Base-by-base conservation (phyloP, 176 grass and related monocot species). In the Oryza punctata region DNA sequence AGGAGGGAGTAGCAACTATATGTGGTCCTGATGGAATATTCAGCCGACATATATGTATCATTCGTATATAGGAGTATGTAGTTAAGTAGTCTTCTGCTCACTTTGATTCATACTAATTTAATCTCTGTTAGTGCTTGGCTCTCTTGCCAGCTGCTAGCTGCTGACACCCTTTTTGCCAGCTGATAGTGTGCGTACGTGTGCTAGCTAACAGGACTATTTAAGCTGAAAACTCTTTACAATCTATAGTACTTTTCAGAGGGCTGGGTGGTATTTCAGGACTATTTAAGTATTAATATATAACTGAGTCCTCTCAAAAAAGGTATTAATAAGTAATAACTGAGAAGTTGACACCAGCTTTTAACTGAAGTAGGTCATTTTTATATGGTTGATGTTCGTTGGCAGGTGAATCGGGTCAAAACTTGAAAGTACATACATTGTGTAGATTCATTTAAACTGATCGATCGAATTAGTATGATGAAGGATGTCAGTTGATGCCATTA, bases 71-170 rank as follows among this genome's bases (percentile, higher is more conserved):
- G n/a, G n/a, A n/a, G n/a, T n/a, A 15, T 6, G 46, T 49, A 6
- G 49, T 52, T 18, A 16, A 19, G 49, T 52, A 52, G 49, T 2
- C 1, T 10, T 52, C 16, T 38, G 30, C 26, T 19, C 30, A 38
- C 67, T 69, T 69, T 12, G 5, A 23, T 13, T 5, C 35, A 24
- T 70, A 41, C 2, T 35, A 35, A 69, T 69, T 18, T 69, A 19
- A n/a, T 9, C 5, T 69, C 18, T 21, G 18, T 5, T 69, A 69
- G 33, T 40, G n/a, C 19, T 37, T 21, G 16, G 32, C 2, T 21
- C 18, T 69, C 67, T n/a, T 40, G 78, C 47, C 78, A 70, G n/a
- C 66, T 71, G 19, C 18, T 71, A 57, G 52, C 18, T 5, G 49
- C 49, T 7, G 1, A 7, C 7, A 47, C 47, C 49, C 33, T 35